phyloP scores from a whole-genome alignment of 1,284 basidiomycete species.

The Abortiporus biennis region DNA sequence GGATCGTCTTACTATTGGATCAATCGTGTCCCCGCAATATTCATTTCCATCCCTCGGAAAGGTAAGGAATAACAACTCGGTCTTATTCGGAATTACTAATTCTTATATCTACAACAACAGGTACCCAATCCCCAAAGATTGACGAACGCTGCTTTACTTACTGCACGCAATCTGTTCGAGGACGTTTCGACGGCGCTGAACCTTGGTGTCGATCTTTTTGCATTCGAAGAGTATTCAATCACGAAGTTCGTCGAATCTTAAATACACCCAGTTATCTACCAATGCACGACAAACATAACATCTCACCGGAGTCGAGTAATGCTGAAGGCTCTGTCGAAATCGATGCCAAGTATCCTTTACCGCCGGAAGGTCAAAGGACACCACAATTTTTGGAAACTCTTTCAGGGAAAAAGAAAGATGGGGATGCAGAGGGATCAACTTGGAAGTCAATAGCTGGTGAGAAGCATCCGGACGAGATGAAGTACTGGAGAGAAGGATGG shows the following conservation, averaged over 20 bases:
- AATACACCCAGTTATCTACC: constrained; percentile 18
- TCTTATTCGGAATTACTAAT: no score
- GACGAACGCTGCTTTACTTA: constrained; percentile 75
- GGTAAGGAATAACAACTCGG: no score
- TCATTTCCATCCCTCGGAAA: no score
- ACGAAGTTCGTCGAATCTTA: constrained; percentile 59
- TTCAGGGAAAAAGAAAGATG: neutral
- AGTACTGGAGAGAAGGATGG: constrained; percentile 68
- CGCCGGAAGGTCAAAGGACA: constrained; percentile 13
- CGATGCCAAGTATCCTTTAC: constrained; percentile 11
- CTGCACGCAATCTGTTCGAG: constrained; percentile 58
- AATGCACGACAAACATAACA: constrained; percentile 6
- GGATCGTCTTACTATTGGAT: no score
- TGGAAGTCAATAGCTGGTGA: constrained; percentile 2
- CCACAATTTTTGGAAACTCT: constrained; percentile 2
- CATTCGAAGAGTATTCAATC: constrained; percentile 64
- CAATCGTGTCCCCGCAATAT: no score
- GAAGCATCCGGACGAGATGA: constrained; percentile 27
- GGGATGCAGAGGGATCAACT: neutral
- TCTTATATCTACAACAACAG: no score
- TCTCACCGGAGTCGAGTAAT: constrained; percentile 3
- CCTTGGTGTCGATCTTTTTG: constrained; percentile 65
- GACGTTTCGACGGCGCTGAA: constrained; percentile 46
- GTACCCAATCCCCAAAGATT: constrained; percentile 45
- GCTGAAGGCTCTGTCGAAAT: constrained; percentile 3